A percentile compares a stretch with the other conserved stretches of the same genome.
phyloP scores from a whole-genome alignment of 2,329 filamentous ascomycete genomes.

The Fusarium napiforme region DNA sequence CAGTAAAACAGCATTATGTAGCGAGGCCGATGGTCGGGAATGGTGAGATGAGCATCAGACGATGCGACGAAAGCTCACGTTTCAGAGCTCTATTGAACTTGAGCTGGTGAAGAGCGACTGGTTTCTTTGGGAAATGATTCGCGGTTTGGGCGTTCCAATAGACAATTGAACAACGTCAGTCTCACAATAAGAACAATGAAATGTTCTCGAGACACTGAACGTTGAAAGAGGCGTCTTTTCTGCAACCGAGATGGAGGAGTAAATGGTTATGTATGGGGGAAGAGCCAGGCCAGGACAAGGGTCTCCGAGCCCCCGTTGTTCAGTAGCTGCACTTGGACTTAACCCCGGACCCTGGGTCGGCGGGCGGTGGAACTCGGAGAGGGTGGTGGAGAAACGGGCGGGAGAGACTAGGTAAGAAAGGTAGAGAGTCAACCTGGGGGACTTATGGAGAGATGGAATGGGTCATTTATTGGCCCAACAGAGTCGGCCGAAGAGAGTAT shows the following conservation, averaged over 20 bases:
- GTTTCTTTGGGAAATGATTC: background rate
- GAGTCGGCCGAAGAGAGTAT: conserved; percentile 15
- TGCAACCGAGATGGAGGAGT: conserved; percentile 39
- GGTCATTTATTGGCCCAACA: conserved; percentile 32
- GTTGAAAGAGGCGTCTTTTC: conserved; percentile 31
- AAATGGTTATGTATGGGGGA: conserved; percentile 45
- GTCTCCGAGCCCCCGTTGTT: conserved; percentile 20
- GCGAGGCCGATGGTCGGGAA: conserved; percentile 10
- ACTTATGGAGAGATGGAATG: conserved; percentile 41
- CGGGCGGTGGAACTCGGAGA: conserved; percentile 37
- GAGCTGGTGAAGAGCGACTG: background rate
- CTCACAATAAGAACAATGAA: conserved; percentile 14
- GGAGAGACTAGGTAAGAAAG: conserved; percentile 28
- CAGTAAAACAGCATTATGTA: conserved; percentile 39
- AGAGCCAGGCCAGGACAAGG: conserved; percentile 36
- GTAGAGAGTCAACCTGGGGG: conserved; percentile 31
- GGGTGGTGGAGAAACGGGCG: conserved; percentile 42
- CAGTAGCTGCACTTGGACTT: conserved; percentile 21
- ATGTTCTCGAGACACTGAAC: conserved; percentile 18
- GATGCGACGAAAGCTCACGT: conserved; percentile 24
- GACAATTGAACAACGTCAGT: conserved; percentile 13
- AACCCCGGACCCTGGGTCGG: conserved; percentile 41
- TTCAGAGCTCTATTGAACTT: conserved; percentile 5
- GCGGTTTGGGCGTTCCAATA: background rate
- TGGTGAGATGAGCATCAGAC: conserved; percentile 29